Evolutionary conservation across 345 rosid species (phyloP).

Genomic region (Gynandropsis gynandra): DNA sequence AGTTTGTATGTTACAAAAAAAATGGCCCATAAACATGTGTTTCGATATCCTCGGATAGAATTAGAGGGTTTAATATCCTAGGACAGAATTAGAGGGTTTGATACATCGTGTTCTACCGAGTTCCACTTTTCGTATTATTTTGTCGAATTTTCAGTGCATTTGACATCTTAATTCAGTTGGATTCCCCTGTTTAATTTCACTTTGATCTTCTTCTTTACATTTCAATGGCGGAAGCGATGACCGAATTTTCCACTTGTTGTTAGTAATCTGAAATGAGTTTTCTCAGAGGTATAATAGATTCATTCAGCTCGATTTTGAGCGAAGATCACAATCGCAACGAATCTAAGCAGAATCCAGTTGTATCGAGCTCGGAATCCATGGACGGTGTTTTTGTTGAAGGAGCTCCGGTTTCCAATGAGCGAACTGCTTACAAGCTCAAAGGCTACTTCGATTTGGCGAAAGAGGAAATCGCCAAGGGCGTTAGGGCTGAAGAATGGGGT

Average conservation of each 20-base stretch:
- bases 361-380: conserved; percentile 30
- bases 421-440: conserved; percentile 79
- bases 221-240: conserved; percentile 42
- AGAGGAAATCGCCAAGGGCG: conserved; percentile 71
- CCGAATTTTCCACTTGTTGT: conserved; percentile 13
- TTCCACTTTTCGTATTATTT: no score
- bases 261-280: conserved; percentile 47
- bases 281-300: conserved; percentile 48
- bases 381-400: conserved; percentile 37
- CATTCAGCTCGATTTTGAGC: conserved; percentile 49
- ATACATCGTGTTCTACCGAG: no score
- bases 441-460: conserved; percentile 85
- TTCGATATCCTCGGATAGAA: no score
- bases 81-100: no score
- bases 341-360: conserved; percentile 28
- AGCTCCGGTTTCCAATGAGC: conserved; percentile 50
- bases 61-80: no score
- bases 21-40: no score
- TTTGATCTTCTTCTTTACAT: no score
- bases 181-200: no score
- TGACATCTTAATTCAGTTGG: no score
- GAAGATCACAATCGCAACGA: conserved; percentile 21
- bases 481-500: conserved; percentile 72
- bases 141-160: no score
- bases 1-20: no score